Evolutionary conservation across 1,139 yeast genomes (phyloP), one percentile per base, ranked within the genome.

Genomic region (Geotrichum carabidarum): DNA sequence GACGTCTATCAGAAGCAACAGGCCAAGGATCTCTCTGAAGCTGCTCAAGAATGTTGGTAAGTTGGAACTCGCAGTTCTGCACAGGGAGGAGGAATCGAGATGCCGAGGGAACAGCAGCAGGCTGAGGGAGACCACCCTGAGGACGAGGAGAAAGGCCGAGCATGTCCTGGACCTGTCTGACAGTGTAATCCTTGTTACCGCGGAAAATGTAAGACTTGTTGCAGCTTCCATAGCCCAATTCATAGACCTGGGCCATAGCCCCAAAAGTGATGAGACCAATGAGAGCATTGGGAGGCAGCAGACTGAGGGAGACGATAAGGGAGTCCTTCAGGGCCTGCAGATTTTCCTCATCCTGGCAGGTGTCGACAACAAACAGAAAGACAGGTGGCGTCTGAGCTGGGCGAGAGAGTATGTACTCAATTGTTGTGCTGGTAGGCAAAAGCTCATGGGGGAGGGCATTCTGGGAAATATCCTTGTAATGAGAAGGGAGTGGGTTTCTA

Each of bases 281-380:
- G 58, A 91, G 78, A 1, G 97, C 94, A 67, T 93, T 90, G 48
- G 96, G 95, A 35, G 99, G 99, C 66, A 93, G 80, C 63, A 88
- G 75, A 55, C 88, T 80, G 64, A 94, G 78, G 12, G 95, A 83
- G 57, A 89, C 83, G 56, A 90, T 82, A 65, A 93, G 78, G 35
- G 95, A 81, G 63, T 90, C 96, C 70, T 89, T 89, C 71, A 93
- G 78, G 8, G 97, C 93, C 69, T 84, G 82, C 67, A 93, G 78
- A 70, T 90, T 93, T 65, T 93, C 99, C 57, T 83, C 89, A 66
- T 94, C 98, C 71, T 94, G 96, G 69, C 99, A 93, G 60, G 91
- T 77, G 71, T 93, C 99, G 63, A 93, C 84, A 38, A 90, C 94
- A 68, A 89, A 89, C 62, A 90, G 74, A 71, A 91, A 93, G 59